Base-by-base conservation (phyloP, 352 stramenopile genomes). In the Globisporangium middletonii region DNA sequence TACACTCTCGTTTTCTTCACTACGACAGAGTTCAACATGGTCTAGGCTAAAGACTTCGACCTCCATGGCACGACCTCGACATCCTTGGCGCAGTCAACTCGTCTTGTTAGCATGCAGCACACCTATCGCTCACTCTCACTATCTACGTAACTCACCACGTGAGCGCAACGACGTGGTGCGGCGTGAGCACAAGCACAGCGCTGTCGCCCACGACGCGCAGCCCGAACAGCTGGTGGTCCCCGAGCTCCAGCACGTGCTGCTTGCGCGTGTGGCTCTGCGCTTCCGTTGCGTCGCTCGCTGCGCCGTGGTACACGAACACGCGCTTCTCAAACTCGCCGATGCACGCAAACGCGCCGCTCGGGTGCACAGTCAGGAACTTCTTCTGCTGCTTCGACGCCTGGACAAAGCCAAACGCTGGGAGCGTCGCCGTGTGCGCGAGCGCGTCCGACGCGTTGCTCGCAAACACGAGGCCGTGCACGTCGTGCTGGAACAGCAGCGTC, bases 321-420 rank as follows among this genome's bases (percentile, higher is more conserved):
- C 80, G 85, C 41, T 82, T 77, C 50, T 92, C 75, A 57, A 91
- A 89, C 56, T 94, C 85, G 51, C 75, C 80, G 19, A 93, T 86
- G 49, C 68, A 78, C 19, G 85, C 81, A n/a, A 94, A 74, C 30
- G 68, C 67, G 2, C 67, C 77, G 0, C 57, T 60, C 6, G 75
- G 62, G 16, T 88, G 71, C 45, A 84, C 81, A 15, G 70, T 75
- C 71, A 92, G 69, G 55, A 87, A 91, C 72, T 92, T 94, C 57
- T 92, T 92, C 56, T 92, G 79, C 53, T 91, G 79, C 67, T 94
- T 94, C 45, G 85, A 94, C 15, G 85, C 85, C 60, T 94, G 85
- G 2, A 94, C 85, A 41, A 90, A 94, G 2, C 82, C 85, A 48
- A 94, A 92, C 0, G 85, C 85, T 52, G 77, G 83, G 18, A 92